A percentile compares a stretch with the other conserved stretches of the same genome.
phyloP scores from a whole-genome alignment of 2,329 filamentous ascomycete genomes.

The Ascosphaera apis region DNA sequence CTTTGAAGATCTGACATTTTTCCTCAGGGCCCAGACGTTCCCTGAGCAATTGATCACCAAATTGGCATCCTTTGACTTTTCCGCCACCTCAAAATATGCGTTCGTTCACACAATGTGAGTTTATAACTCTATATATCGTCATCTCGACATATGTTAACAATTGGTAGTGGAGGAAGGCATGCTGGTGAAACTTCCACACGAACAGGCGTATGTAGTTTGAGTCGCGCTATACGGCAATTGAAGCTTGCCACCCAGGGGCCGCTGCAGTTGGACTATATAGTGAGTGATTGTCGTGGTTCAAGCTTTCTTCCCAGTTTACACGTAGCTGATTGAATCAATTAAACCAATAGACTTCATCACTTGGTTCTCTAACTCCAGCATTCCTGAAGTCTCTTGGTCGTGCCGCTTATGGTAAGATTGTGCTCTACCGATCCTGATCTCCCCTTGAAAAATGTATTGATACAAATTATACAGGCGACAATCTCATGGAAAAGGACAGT shows the following conservation, averaged over 20 bases:
- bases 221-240: slow-evolving; percentile 39
- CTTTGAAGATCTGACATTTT: slow-evolving; percentile 45
- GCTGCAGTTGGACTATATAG: slow-evolving; percentile 51
- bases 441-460: slow-evolving; percentile 3
- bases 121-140: neutral
- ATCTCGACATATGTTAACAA: slow-evolving; percentile 4
- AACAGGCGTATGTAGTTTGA: slow-evolving; percentile 55
- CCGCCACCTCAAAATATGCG: slow-evolving; percentile 42
- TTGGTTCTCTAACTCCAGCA: slow-evolving; percentile 50
- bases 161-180: slow-evolving; percentile 33
- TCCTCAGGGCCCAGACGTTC: slow-evolving; percentile 43
- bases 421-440: neutral
- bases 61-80: slow-evolving; percentile 60
- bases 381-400: slow-evolving; percentile 39
- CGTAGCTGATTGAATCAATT: no score
- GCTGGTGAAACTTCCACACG: slow-evolving; percentile 21
- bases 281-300: no score
- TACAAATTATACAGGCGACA: slow-evolving; percentile 18
- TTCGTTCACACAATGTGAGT: slow-evolving; percentile 71
- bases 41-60: slow-evolving; percentile 42
- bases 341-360: slow-evolving; percentile 42
- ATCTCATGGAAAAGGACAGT: slow-evolving; percentile 22
- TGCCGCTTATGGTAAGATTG: slow-evolving; percentile 30
- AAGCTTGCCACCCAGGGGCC: slow-evolving; percentile 32
- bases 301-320: no score